Conservation (phyloP, 179 eudicot species). For the Monotropa hypopitys region DNA sequence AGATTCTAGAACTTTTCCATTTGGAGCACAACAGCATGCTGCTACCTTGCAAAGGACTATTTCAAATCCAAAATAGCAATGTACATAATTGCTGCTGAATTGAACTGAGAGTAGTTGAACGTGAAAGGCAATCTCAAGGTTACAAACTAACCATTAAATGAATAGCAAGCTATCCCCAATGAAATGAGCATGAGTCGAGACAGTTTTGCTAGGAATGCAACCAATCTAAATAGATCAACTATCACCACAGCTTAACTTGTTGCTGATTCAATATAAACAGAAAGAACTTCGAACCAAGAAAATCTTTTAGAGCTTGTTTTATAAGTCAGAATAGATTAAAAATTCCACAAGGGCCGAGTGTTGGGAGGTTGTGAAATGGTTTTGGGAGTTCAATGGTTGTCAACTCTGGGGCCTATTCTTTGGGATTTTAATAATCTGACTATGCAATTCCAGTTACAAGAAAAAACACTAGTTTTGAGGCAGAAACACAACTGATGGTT, state of each 20-base stretch:
- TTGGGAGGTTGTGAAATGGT: no score
- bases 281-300: not conserved
- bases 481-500: no score
- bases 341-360: not conserved
- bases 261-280: not conserved
- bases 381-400: no score
- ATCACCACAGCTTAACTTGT: not conserved
- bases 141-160: not conserved
- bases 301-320: not conserved
- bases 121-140: not conserved
- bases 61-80: not conserved
- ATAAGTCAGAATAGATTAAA: not conserved
- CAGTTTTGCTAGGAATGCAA: not conserved
- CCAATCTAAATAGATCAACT: not conserved
- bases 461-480: no score
- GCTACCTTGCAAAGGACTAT: not conserved
- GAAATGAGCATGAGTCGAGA: not conserved
- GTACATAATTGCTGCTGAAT: not conserved
- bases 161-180: not conserved
- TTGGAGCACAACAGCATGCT: not conserved
- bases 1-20: not conserved
- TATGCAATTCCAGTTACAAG: no score
- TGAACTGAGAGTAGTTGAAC: not conserved
- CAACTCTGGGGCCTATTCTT: no score
- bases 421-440: no score